Base-by-base conservation (phyloP, 2,329 filamentous ascomycete genomes). In the Volutella citrinella region DNA sequence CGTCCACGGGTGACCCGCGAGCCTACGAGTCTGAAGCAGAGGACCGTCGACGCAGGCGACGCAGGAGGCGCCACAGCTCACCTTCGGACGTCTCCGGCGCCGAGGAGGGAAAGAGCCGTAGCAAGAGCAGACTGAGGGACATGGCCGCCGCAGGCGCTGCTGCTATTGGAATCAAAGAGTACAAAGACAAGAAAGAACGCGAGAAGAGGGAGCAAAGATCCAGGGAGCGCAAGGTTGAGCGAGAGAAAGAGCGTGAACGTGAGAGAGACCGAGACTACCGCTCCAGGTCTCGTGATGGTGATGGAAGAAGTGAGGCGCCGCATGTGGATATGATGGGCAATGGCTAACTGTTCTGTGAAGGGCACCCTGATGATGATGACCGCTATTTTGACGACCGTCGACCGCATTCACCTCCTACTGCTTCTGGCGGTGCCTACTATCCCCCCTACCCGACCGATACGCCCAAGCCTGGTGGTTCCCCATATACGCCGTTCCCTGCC, bases 121-220 rank as follows among this genome's bases (percentile, higher is more conserved):
- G 75, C 48, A 66, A 63, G 45, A 80, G 74, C 45, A 64, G 66
- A 33, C 53, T 80, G 14, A 65, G 76, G 26, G 65, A 80, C 32
- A 61, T 79, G 46, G 75, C 77, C 12, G 69, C 69, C 5, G 77
- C 72, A 2, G 77, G 75, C 7, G 79, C 79, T 6, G 76, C 78
- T 1, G 79, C 78, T 6, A 70, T 82, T 37, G 78, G 78, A 1
- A 68, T 82, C 36, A 81, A 80, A 52, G 75, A 79, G 49, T 77
- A 72, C 41, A 67, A 71, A 40, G 70, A 78, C 42, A 71, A 54
- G 42, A 54, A 51, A 30, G 54, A 61, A 32, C 43, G 51, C 19
- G 49, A 56, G 28, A 53, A 51, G 32, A 62, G 55, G 42, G 60
- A 60, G 33, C 59, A 57, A 21, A 53, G 55, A 30, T 60, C 62